Percentiles rank a stretch among this genome's conserved stretches.
These are phyloP conservation scores for Mucor sp. DNA, from an alignment of 371 early-diverging fungal species.

Conservation along the genomic window DNA sequence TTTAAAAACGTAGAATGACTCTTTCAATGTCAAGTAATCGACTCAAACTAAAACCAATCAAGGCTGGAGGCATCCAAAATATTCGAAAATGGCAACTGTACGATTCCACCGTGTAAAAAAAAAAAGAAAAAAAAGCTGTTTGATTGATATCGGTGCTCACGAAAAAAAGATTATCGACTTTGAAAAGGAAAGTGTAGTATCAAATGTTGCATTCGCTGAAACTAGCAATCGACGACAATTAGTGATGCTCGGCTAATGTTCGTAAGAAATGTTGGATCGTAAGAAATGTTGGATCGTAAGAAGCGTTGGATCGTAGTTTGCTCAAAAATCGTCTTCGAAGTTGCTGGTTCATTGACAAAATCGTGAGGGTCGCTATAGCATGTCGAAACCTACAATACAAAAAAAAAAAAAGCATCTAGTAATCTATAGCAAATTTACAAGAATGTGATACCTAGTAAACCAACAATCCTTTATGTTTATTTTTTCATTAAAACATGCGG, in stretches of 20 bases:
- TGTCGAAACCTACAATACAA: no score
- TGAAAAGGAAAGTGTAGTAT: background rate
- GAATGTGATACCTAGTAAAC: background rate
- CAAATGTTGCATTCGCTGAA: background rate
- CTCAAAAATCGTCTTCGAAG: no score
- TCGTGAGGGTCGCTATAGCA: no score
- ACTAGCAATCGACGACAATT: background rate
- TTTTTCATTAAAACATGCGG: background rate
- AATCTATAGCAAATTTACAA: background rate
- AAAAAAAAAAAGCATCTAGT: no score
- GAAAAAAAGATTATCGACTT: background rate
- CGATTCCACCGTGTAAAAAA: conserved; percentile 12
- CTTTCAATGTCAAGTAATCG: background rate
- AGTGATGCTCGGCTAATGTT: background rate
- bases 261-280: background rate
- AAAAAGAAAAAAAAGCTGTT: background rate
- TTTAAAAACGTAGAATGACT: background rate
- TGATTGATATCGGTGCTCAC: background rate
- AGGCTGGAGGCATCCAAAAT: conserved; percentile 1
- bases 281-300: no score
- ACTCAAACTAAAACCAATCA: background rate
- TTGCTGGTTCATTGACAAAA: no score
- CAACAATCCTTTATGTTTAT: background rate
- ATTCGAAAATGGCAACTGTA: background rate
- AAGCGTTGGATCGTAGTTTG: no score